Percentiles rank a stretch among this genome's conserved stretches.
Conservation (phyloP, 345 rosid species). For the Salix koriyanagi region DNA sequence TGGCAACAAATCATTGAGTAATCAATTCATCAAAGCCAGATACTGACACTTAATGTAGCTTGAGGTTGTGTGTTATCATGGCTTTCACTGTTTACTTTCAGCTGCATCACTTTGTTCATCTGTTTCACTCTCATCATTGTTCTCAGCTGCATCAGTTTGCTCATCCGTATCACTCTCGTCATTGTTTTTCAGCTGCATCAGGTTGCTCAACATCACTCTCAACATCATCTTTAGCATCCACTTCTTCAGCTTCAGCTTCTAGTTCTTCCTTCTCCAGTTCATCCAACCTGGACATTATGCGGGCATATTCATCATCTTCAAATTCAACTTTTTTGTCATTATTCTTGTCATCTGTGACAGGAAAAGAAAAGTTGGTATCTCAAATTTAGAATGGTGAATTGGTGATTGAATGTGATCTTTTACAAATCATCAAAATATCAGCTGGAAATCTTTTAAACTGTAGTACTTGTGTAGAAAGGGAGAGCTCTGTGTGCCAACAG, state of each 20-base stretch:
- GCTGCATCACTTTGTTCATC: neutral
- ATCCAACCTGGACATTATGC: constrained; percentile 72
- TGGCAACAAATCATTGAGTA: neutral
- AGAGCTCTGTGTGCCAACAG: too few species aligned
- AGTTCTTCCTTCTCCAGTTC: constrained; percentile 90
- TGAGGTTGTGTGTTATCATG: constrained; percentile 23
- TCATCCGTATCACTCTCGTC: constrained; percentile 6
- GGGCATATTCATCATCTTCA: constrained; percentile 65
- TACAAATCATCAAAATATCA: too few species aligned
- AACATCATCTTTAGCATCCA: constrained; percentile 20
- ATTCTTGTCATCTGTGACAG: constrained; percentile 31
- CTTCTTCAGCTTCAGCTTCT: constrained; percentile 42
- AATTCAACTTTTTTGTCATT: constrained; percentile 29
- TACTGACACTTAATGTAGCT: constrained; percentile 14
- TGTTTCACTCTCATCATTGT: constrained; percentile 9
- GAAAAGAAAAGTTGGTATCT: constrained; percentile 10
- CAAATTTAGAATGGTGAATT: neutral
- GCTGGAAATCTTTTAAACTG: too few species aligned
- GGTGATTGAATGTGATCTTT: too few species aligned
- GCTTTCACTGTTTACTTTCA: neutral
- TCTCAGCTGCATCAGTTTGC: constrained; percentile 1
- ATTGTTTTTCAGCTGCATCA: constrained; percentile 9
- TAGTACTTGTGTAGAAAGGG: too few species aligned
- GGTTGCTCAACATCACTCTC: neutral
- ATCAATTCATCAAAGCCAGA: constrained; percentile 12